Evolutionary conservation across 306 rosid genomes (phyloP), one percentile per base, ranked within the genome.

Genomic region (Sindora glabra): DNA sequence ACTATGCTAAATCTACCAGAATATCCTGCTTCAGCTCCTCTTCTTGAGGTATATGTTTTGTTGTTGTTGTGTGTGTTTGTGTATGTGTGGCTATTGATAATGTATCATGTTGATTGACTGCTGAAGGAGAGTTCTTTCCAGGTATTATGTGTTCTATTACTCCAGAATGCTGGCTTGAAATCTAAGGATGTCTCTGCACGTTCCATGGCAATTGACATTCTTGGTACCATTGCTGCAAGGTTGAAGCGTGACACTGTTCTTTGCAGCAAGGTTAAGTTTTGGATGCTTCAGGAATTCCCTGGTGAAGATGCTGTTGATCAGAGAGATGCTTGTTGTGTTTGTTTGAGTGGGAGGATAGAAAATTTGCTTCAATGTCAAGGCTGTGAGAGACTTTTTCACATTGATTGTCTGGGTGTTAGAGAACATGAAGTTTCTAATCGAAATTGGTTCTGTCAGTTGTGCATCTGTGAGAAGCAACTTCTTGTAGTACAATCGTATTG

Each of bases 151-250:
- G 97, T 89, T 55, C 74, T 94, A 47, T 79, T 94, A 67, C 89
- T 94, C 17, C 94, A 86, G 67, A 94, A 94, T 82, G 96, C 95
- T 26, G 97, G 95, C 61, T 81, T 70, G 44, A 89, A 86, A 65
- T 89, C 97, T 56, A 94, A 94, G 80, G 99, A 94, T 65, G 48
- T 77, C 42, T 66, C 86, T 68, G 90, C 87, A 64, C 99, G 95
- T 48, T 68, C 86, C 32, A 61, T 94, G 95, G 97, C 99, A 2
- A 94, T 94, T 48, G 99, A 94, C 58, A 79, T 94, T 89, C 95
- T 94, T 21, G 99, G 99, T 65, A 89, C 90, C 27, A 79, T 94
- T 84, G 99, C 99, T 66, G 95, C 99, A 2, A 94, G 99, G 82
- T 82, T 94, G 87, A 94, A 94, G 89, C 97, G 89, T 23, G 99